Evolutionary conservation across 306 rosid genomes (phyloP), one percentile per base, ranked within the genome.

Genomic region (Rosa multiflora): DNA sequence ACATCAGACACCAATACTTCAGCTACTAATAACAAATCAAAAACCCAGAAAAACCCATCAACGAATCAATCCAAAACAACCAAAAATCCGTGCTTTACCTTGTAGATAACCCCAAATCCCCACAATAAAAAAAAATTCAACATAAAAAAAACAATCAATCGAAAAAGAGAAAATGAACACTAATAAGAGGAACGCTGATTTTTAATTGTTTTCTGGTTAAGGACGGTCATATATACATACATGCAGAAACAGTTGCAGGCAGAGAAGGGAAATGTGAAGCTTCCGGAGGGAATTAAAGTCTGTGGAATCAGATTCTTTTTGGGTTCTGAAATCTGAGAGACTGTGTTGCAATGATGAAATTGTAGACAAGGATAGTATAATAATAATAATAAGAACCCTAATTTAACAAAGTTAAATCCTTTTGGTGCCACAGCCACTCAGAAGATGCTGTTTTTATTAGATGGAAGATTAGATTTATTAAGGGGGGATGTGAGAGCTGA

Each of bases 311-410:
- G 76, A 82, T 81, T 85, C 81, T 77, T 77, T 85, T 51, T 75
- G 64, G 79, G 79, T 87, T 67, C 82, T 81, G 88, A 62, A 76
- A 67, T 49, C 71, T 46, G 73, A 77, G 42, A 35, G 71, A 37
- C n/a, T 52, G 69, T 78, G 43, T 9, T 79, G 86, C 69, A 67
- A 67, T 39, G 48, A 67, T 67, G 71, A 67, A 66, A 23, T 67
- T n/a, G n/a, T n/a, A n/a, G n/a, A n/a, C n/a, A n/a, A n/a, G n/a
- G n/a, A n/a, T n/a, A n/a, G n/a, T n/a, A n/a, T n/a, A n/a, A n/a
- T n/a, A n/a, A n/a, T n/a, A n/a, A n/a, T n/a, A 53, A 78, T 73
- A 78, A 82, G 84, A 91, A 88, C 88, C 90, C 94, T 82, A 83
- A 82, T 76, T 84, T 77, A 88, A 85, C 89, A 76, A 83, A 79